A percentile compares a stretch with the other conserved stretches of the same genome.
These are phyloP conservation scores for Pseudomassariella vexata DNA, from an alignment of 2,329 filamentous ascomycete genomes.

Conservation along the genomic window DNA sequence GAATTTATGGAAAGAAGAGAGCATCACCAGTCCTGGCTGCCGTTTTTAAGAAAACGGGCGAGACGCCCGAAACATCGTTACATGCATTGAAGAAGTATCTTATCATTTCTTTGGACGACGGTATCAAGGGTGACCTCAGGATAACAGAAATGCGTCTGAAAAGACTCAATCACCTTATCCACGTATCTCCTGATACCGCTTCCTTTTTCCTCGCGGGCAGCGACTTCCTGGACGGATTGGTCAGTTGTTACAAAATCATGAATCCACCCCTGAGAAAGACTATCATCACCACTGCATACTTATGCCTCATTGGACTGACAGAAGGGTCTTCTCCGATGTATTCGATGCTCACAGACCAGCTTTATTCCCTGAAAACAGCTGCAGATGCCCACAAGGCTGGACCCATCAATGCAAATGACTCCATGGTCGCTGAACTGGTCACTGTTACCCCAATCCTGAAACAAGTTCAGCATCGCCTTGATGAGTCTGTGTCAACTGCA, in stretches of 20 bases:
- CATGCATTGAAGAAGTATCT: constrained; percentile 56
- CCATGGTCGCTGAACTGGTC: constrained; percentile 75
- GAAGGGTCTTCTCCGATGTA: constrained; percentile 62
- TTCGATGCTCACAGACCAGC: constrained; percentile 72
- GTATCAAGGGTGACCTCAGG: constrained; percentile 48
- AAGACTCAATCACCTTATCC: constrained; percentile 57
- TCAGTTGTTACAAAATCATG: constrained; percentile 58
- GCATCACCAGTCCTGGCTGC: constrained; percentile 41
- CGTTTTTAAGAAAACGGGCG: constrained; percentile 47
- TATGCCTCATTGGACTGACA: constrained; percentile 67
- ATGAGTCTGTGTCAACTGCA: constrained; percentile 41
- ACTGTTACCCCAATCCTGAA: constrained; percentile 72
- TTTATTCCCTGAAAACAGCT: constrained; percentile 72
- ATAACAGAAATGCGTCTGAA: constrained; percentile 49
- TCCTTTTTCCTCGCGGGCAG: constrained; percentile 73
- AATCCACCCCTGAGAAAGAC: constrained; percentile 58
- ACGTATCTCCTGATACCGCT: constrained; percentile 51
- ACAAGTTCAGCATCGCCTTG: constrained; percentile 51
- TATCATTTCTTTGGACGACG: constrained; percentile 57
- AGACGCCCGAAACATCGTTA: constrained; percentile 47
- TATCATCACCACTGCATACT: constrained; percentile 67
- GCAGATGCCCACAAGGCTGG: constrained; percentile 59
- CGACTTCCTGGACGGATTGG: constrained; percentile 77
- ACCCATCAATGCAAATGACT: constrained; percentile 54
- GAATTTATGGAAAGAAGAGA: constrained; percentile 59